phyloP scores from a whole-genome alignment of 164 flowering plant species.

The Stephania japonica region DNA sequence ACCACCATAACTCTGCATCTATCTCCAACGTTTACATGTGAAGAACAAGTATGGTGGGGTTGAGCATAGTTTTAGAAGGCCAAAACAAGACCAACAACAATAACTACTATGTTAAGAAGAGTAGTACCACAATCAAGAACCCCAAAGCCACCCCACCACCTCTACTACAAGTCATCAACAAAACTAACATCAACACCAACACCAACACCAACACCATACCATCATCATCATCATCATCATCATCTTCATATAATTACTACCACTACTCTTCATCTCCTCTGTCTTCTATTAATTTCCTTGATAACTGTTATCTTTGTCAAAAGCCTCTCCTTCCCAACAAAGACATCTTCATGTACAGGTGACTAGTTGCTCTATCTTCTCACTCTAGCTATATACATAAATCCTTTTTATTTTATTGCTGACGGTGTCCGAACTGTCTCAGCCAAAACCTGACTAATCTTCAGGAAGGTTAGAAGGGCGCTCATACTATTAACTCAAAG shows the following conservation, averaged over 20 bases:
- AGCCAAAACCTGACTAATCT: no score
- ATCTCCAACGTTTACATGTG: no score
- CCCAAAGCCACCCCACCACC: no score
- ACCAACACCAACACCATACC: slow-evolving; percentile 14
- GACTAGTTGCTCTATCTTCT: background rate
- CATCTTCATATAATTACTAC: no score
- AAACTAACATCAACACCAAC: slow-evolving; percentile 16
- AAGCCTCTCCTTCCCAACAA: slow-evolving; percentile 50
- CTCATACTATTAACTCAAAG: no score
- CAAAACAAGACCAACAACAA: slow-evolving; percentile 18
- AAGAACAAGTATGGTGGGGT: slow-evolving; percentile 48
- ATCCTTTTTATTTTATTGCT: background rate
- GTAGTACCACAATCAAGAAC: no score
- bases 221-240: slow-evolving; percentile 7
- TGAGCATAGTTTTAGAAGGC: slow-evolving; percentile 50
- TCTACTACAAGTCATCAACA: slow-evolving; percentile 42
- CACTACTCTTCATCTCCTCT: slow-evolving; percentile 9
- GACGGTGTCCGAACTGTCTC: no score
- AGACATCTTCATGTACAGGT: slow-evolving; percentile 86
- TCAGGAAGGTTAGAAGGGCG: no score
- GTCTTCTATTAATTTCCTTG: slow-evolving; percentile 34
- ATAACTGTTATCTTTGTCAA: slow-evolving; percentile 54
- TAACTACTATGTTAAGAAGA: background rate
- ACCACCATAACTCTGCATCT: background rate
- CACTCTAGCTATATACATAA: background rate